Evolutionary conservation across 192 early-diverging fungal species (phyloP).

Genomic region (Podila verticillata): DNA sequence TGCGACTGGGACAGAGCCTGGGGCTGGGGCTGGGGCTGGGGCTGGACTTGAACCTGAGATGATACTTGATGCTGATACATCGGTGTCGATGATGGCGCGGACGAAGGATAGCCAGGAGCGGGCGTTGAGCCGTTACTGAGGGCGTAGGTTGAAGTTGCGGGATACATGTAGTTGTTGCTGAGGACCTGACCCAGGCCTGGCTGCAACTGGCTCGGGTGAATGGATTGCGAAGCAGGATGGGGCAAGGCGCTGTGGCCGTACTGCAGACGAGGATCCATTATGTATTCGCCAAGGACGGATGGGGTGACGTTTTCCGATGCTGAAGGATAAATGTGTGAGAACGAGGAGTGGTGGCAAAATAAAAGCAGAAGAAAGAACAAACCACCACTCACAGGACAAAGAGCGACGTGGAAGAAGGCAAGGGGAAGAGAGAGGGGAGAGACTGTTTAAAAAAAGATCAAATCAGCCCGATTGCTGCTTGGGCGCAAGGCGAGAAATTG

Average conservation of each 20-base stretch:
- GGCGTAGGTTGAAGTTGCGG: not conserved
- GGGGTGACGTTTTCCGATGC: too few species aligned
- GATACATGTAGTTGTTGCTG: constrained; percentile 1
- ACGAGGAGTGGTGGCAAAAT: too few species aligned
- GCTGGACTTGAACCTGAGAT: not conserved
- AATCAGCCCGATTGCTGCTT: too few species aligned
- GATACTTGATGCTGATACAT: constrained; percentile 6
- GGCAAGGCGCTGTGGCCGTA: not conserved
- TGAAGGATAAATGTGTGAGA: too few species aligned
- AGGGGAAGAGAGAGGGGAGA: not conserved
- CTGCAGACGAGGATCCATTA: not conserved
- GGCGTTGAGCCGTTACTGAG: not conserved
- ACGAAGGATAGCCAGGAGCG: constrained; percentile 3
- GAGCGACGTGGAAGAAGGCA: not conserved
- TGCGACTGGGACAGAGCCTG: not conserved
- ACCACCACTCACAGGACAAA: too few species aligned
- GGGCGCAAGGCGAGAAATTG: too few species aligned
- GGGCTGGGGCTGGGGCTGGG: not conserved
- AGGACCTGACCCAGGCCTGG: not conserved
- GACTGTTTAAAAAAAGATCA: too few species aligned
- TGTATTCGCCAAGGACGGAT: not conserved
- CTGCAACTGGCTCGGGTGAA: not conserved
- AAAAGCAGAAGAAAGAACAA: too few species aligned
- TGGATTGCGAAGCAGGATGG: not conserved
- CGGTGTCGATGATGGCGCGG: constrained; percentile 11